Evolutionary conservation across 306 rosid species (phyloP).

Genomic region (Prunus mongolica): DNA sequence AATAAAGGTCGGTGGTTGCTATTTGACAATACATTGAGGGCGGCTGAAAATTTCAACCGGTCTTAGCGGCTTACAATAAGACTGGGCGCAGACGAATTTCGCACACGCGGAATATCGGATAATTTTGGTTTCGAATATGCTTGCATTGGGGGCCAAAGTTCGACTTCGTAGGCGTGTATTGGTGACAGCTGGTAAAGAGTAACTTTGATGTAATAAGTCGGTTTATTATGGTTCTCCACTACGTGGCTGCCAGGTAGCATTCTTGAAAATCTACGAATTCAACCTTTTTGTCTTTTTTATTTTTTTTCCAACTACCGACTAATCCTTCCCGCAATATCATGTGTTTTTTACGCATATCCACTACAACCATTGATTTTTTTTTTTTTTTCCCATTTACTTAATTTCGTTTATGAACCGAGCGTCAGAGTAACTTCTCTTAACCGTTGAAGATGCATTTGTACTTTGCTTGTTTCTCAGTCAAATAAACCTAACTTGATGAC

Average conservation of each 20-base stretch:
- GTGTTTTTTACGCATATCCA: background rate
- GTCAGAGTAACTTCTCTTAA: too few species aligned
- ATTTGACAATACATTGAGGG: too few species aligned
- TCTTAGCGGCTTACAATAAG: background rate
- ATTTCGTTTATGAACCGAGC: fast-evolving
- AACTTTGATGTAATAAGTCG: background rate
- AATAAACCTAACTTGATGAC: too few species aligned
- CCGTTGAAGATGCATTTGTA: too few species aligned
- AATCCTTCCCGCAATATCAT: background rate
- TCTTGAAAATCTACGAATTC: background rate
- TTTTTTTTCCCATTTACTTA: background rate
- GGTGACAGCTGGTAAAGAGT: background rate
- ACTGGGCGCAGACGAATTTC: background rate
- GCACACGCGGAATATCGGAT: background rate
- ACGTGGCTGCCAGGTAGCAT: background rate
- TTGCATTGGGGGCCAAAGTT: background rate
- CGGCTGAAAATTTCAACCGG: background rate
- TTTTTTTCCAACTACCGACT: background rate
- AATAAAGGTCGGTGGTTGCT: too few species aligned
- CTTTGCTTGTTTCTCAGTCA: too few species aligned
- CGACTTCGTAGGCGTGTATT: background rate
- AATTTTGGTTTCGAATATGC: conserved; percentile 12
- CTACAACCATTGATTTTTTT: too few species aligned
- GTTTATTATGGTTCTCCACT: background rate
- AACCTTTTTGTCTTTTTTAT: conserved; percentile 17